Percentiles rank a stretch among this genome's conserved stretches.
Conservation (phyloP, 2,329 filamentous ascomycete species). For the Sclerotinia minor region DNA sequence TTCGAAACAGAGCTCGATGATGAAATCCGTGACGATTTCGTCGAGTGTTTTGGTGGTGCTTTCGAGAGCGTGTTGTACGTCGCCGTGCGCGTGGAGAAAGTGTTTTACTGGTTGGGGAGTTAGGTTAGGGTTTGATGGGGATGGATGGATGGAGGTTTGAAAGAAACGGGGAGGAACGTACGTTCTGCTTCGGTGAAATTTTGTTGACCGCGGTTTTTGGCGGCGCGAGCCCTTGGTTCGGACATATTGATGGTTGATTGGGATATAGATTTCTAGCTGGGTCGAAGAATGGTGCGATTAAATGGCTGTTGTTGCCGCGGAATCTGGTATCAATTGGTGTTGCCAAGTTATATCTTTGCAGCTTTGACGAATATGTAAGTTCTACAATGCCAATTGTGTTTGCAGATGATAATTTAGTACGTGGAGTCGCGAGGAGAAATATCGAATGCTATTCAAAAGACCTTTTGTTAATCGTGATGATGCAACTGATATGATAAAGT, state of each 20-base stretch:
- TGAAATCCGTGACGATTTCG: constrained; percentile 95
- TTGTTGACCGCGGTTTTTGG: constrained; percentile 80
- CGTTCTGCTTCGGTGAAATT: constrained; percentile 74
- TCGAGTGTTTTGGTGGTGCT: constrained; percentile 86
- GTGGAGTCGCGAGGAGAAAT: too few species aligned
- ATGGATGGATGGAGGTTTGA: background rate
- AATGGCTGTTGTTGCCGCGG: background rate
- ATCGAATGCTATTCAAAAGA: background rate
- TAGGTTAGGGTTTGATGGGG: constrained; percentile 2
- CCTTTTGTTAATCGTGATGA: background rate
- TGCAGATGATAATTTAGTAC: too few species aligned
- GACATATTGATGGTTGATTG: constrained; percentile 45
- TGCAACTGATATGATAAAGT: background rate
- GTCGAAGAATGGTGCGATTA: background rate
- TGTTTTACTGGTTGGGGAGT: constrained; percentile 57
- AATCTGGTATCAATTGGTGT: background rate
- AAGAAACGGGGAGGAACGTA: constrained; percentile 46
- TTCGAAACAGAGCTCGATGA: constrained; percentile 89
- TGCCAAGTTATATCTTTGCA: background rate
- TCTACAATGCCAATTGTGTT: background rate
- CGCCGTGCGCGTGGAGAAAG: constrained; percentile 78
- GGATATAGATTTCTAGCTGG: background rate
- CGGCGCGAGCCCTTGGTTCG: constrained; percentile 74
- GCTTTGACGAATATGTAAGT: background rate
- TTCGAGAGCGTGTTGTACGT: constrained; percentile 73